Base-by-base conservation (phyloP, 2,329 filamentous ascomycete genomes). In the Colletotrichum ledebouriae region DNA sequence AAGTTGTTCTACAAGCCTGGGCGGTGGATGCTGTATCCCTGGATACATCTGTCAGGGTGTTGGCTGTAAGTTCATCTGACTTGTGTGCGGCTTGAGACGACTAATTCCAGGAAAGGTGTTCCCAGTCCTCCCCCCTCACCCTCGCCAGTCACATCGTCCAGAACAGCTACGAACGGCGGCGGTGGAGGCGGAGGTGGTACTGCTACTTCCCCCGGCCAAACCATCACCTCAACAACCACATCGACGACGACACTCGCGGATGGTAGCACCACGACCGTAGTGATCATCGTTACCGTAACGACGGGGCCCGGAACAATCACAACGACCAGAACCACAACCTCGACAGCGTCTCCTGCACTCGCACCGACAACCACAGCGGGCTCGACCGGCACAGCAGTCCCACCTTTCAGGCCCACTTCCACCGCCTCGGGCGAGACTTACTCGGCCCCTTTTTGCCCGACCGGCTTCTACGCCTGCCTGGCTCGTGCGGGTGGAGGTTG, bases 381-480 rank as follows among this genome's bases (percentile, higher is more conserved):
- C 25, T 77, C 76, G 52, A 79, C 80, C 5, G 83, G 80, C 44
- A 83, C 80, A 42, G 78, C 78, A 56, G 80, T 78, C 11, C 76
- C 83, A 2, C 84, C 86, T 1, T 82, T 84, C 73, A 82, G 85
- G 15, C 86, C 84, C 3, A 85, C 82, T 12, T 75, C 75, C 22
- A 73, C 62, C 37, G 77, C 82, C 12, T 76, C 82, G 1, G 72
- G 77, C 15, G 78, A 78, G 22, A 50, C 61, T 9, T 41, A 59
- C 39, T 55, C 61, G 15, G 33, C 61, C 3, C 37, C 55, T 10
- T 83, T 86, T 73, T 98, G 95, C 73, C 95, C 95, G 0, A 94
- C 91, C 0, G 94, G 94, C 2, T 98, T 94, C 83, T 98, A 98
- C 78, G 91, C 93, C 58, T 98, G 95, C 79, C 88, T 90, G 2